These are phyloP conservation scores for Schizosaccharomyces versatilis DNA, from an alignment of 1,139 yeast genomes.

Conservation along the genomic window DNA sequence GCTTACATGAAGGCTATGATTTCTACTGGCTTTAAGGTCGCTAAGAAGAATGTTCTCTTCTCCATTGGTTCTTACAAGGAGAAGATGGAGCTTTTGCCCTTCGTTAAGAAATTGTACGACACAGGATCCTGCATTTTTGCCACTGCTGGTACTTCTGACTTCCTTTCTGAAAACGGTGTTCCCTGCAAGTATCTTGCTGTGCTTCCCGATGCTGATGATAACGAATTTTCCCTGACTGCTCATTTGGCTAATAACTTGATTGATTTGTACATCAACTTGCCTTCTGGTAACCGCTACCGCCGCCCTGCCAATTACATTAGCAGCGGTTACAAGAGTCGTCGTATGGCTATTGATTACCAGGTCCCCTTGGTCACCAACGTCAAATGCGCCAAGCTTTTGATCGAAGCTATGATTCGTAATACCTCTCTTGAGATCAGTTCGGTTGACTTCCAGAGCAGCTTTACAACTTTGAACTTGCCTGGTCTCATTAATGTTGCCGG, in stretches of 20 bases:
- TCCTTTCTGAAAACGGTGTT: constrained; percentile 78
- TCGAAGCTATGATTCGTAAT: constrained; percentile 72
- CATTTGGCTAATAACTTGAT: constrained; percentile 92
- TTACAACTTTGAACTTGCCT: constrained; percentile 59
- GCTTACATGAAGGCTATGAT: constrained; percentile 97
- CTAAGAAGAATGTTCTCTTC: constrained; percentile 54
- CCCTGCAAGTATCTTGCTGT: constrained; percentile 92
- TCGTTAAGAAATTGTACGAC: constrained; percentile 58
- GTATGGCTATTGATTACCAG: constrained; percentile 98
- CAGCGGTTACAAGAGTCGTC: constrained; percentile 93
- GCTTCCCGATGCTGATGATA: constrained; percentile 40
- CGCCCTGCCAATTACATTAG: constrained; percentile 97
- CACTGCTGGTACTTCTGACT: constrained; percentile 97
- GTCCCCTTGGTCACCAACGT: constrained; percentile 95
- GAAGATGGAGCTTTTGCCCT: constrained; percentile 77
- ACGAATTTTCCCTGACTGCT: constrained; percentile 85
- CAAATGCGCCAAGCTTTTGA: constrained; percentile 83
- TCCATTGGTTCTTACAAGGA: constrained; percentile 97
- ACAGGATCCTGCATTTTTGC: constrained; percentile 84
- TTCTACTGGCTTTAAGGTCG: constrained; percentile 28
- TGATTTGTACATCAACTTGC: constrained; percentile 87
- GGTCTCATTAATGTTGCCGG: constrained; percentile 71
- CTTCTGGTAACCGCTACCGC: constrained; percentile 90
- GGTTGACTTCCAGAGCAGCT: constrained; percentile 80
- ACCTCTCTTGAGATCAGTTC: constrained; percentile 45